These are phyloP conservation scores for Hanseniaspora clermontiae DNA, from an alignment of 805 yeast species.

Conservation along the genomic window DNA sequence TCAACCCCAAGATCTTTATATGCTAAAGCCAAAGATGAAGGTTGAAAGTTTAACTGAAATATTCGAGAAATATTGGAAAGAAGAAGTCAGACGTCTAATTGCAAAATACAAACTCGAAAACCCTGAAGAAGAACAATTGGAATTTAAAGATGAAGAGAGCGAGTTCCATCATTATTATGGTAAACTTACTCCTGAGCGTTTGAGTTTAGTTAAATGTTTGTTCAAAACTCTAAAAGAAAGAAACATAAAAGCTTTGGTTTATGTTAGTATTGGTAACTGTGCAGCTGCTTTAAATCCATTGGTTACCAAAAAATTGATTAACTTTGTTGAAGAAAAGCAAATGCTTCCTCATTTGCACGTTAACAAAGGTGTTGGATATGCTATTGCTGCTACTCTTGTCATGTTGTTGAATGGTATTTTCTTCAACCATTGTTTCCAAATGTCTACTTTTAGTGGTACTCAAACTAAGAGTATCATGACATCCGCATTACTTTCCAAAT, in stretches of 20 bases:
- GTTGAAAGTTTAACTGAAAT: conserved; percentile 17
- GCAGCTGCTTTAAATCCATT: conserved; percentile 42
- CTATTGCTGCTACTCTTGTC: conserved; percentile 40
- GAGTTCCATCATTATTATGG: conserved; percentile 6
- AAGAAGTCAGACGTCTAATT: conserved; percentile 27
- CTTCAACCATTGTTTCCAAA: conserved; percentile 42
- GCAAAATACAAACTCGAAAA: conserved; percentile 21
- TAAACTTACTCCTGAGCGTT: conserved; percentile 7
- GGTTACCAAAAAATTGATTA: conserved; percentile 41
- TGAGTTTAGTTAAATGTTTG: conserved; percentile 31
- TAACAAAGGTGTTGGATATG: conserved; percentile 47
- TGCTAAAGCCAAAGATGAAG: conserved; percentile 24
- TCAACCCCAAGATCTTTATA: conserved; percentile 36
- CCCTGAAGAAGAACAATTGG: conserved; percentile 14
- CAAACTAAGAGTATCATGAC: conserved; percentile 52
- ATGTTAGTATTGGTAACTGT: conserved; percentile 33
- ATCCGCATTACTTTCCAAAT: conserved; percentile 50
- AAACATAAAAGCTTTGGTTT: conserved; percentile 33
- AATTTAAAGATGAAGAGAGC: not conserved
- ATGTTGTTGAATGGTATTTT: conserved; percentile 31
- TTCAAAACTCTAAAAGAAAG: conserved; percentile 39
- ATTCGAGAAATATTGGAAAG: conserved; percentile 22
- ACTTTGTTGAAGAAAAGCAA: conserved; percentile 38
- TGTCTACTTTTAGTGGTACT: conserved; percentile 49
- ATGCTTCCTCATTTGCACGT: conserved; percentile 29